Evolutionary conservation across 1,284 basidiomycete species (phyloP), one percentile per base, ranked within the genome.

Genomic region (Leccinum solheimii): DNA sequence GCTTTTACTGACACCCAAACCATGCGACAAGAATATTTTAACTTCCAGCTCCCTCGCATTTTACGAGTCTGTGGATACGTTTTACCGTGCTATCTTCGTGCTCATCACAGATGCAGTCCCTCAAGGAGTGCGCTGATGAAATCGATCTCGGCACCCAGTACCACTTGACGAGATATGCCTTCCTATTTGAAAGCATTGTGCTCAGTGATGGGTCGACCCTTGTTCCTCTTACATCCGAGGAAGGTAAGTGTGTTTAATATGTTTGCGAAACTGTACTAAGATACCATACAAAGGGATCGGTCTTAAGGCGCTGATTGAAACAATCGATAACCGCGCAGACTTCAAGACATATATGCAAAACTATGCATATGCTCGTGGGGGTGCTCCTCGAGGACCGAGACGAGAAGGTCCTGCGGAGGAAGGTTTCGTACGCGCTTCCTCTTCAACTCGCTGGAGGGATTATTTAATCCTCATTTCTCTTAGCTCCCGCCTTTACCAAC

Each of bases 321-420:
- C 85, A 9, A 97, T 99, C 68, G 97, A 99, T 78, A 96, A 96
- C 70, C 86, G 94, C 27, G 82, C 87, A 48, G 97, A 99, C 77
- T 99, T 99, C 79, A 97, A 92, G 78, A 86, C 85, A 21, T 99
- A 92, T 76, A 97, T 99, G 95, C 92, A 97, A 73, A 95, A 97
- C 72, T 99, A 97, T 72, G 90, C 92, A 1, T 91, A 87, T 66
- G 93, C 93, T 6, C 90, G 92, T 64, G 93, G 86, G 2, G 80
- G 81, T 59, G 73, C 70, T 48, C 78, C 84, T 38, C 83, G 86
- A 55, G 92, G 90, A 10, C 92, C 90, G 19, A 81, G 91, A 61
- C 80, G 94, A 67, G 92, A 94, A 65, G 94, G 92, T 4, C 92
- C 92, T 6, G 81, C 84, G 64, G 91, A 95, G 61, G 92, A 95